Base-by-base conservation (phyloP, 192 early-diverging fungal species). In the Backusella westeae region DNA sequence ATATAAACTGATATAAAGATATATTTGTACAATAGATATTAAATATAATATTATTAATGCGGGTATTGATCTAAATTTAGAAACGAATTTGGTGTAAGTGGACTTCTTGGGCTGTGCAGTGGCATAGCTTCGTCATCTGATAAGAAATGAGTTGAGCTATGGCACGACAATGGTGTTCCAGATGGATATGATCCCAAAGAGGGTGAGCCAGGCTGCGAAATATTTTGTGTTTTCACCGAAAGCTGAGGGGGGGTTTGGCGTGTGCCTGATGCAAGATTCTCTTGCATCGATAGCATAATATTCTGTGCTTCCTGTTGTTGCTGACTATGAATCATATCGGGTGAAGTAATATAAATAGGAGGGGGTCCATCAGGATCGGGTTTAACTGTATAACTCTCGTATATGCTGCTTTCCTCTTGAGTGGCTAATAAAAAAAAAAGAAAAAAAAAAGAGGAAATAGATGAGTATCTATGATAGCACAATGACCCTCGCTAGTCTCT, bases 261-360 rank as follows among this genome's bases (percentile, higher is more conserved):
- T 4, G 56, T 4, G 23, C 41, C 6, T 41, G 12, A 69, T 8
- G 41, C 7, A 23, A 6, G 3, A 69, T 23, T 39, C 52, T 44
- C 86, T 78, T 29, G 81, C 2, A 29, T 23, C 1, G 56, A 63
- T 26, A 63, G 29, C 12, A 63, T 6, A 2, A 63, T 23, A 36
- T 71, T 83, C 81, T 14, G 86, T 80, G 7, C 82, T 35, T 82
- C 52, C n/a, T 63, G 52, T 29, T 73, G 72, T 74, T 74, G 52
- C 23, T 74, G 72, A 14, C 23, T 26, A 63, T 63, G 21, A 26
- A 63, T 63, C 2, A 59, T 77, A 65, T 88, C 88, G 1, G 88
- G 85, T 3, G 84, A 84, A 23, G 88, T 89, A 71, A 89, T 87
- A 56, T 85, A 88, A 52, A 88, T 88, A 14, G 85, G 87, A 5